Conservation (phyloP, 148 eudicot species). For the Fallopia convolvulus region DNA sequence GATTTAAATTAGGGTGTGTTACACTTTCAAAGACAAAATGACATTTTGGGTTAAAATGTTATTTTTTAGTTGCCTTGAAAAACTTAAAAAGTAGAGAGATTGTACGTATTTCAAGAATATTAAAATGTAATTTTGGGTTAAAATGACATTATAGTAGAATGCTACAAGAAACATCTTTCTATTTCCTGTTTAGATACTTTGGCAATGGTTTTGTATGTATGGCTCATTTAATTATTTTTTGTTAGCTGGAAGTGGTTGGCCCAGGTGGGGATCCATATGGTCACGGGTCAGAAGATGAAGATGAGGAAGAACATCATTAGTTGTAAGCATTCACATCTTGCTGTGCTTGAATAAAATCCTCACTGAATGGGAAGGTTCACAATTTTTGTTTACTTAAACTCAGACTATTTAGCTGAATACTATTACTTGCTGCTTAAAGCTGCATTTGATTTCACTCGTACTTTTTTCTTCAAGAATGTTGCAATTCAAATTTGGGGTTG, state of each 20-base stretch:
- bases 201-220: not conserved
- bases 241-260: conserved; percentile 85
- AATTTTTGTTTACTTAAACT: conserved; percentile 21
- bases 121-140: no score
- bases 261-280: conserved; percentile 85
- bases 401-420: conserved; percentile 10
- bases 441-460: not conserved
- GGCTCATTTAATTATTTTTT: not conserved
- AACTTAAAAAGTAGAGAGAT: no score
- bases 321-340: conserved; percentile 13
- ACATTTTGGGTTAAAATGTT: no score
- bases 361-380: conserved; percentile 19
- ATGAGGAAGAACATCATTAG: conserved; percentile 48
- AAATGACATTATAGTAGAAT: not conserved
- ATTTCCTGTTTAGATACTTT: not conserved
- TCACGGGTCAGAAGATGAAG: conserved; percentile 33
- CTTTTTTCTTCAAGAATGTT: not conserved
- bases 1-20: no score
- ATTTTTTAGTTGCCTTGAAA: no score
- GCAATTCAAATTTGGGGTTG: not conserved
- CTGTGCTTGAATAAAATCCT: conserved; percentile 40
- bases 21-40: no score
- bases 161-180: not conserved
- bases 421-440: conserved; percentile 13
- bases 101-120: no score